Percentiles rank a stretch among this genome's conserved stretches.
Conservation (phyloP, 2,329 filamentous ascomycete species). For the Herpotrichia juniperi region DNA sequence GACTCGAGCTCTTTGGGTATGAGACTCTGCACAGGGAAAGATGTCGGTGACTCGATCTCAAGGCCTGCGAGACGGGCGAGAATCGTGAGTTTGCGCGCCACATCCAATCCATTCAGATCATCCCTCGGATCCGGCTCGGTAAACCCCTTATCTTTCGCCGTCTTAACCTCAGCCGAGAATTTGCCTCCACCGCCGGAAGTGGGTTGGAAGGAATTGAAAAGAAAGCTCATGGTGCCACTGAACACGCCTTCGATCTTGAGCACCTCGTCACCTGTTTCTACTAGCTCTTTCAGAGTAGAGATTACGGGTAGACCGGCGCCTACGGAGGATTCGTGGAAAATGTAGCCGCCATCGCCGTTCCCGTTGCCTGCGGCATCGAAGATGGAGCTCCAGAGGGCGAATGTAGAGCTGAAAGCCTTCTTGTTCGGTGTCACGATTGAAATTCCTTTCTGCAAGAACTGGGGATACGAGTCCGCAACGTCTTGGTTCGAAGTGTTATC, state of each 20-base stretch:
- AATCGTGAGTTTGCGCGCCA: conserved; percentile 96
- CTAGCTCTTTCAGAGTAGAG: conserved; percentile 90
- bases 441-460: conserved; percentile 80
- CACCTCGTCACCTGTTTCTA: conserved; percentile 90
- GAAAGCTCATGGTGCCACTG: conserved; percentile 95
- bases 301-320: conserved; percentile 93
- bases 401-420: conserved; percentile 89
- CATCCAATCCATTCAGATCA: conserved; percentile 85
- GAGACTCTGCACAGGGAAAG: conserved; percentile 92
- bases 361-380: conserved; percentile 75
- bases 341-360: conserved; percentile 68
- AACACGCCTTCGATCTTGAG: conserved; percentile 96
- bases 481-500: conserved; percentile 95
- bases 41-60: conserved; percentile 79
- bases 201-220: conserved; percentile 97
- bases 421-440: conserved; percentile 97
- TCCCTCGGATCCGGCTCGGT: conserved; percentile 88
- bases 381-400: conserved; percentile 85
- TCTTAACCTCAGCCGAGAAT: conserved; percentile 90
- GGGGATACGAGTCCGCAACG: conserved; percentile 82
- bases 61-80: conserved; percentile 85
- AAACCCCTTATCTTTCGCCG: conserved; percentile 92
- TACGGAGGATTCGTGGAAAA: conserved; percentile 95
- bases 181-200: conserved; percentile 74
- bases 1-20: conserved; percentile 87